These are phyloP conservation scores for Hypsizygus marmoreus DNA, from an alignment of 768 basidiomycete species.

Conservation along the genomic window DNA sequence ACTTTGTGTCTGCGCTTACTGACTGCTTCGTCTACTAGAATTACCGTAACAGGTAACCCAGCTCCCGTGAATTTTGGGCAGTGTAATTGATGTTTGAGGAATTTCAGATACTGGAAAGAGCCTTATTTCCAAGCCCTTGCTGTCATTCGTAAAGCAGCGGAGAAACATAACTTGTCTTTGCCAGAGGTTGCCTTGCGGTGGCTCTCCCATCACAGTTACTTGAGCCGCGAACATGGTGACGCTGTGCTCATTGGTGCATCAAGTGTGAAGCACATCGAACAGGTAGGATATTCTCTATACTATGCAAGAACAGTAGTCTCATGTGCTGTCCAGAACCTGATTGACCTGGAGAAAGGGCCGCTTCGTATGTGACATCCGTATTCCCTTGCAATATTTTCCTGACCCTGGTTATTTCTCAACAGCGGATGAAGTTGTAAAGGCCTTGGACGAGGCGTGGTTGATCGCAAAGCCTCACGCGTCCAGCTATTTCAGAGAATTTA, in stretches of 20 bases:
- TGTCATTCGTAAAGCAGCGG: constrained; percentile 17
- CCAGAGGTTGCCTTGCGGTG: constrained; percentile 49
- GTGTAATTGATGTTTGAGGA: constrained; percentile 3
- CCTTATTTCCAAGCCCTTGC: constrained; percentile 24
- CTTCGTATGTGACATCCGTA: constrained; percentile 13
- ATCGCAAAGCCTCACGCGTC: constrained; percentile 10
- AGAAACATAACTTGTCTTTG: constrained; percentile 37
- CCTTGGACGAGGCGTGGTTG: constrained; percentile 16
- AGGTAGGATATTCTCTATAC: constrained; percentile 13
- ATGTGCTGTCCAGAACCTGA: constrained; percentile 19
- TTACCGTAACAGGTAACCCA: constrained; percentile 42
- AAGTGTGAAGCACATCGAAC: constrained; percentile 41
- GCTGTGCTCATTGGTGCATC: constrained; percentile 49
- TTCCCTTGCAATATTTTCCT: not conserved
- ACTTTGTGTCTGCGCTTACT: not conserved
- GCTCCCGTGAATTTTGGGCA: too few relatives aligned
- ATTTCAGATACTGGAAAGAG: constrained; percentile 28
- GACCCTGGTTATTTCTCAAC: not conserved
- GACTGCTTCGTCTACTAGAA: constrained; percentile 20
- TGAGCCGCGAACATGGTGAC: constrained; percentile 33
- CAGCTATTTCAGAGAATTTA: constrained; percentile 1
- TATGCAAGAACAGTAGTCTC: not conserved
- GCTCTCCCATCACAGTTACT: constrained; percentile 45
- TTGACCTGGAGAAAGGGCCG: constrained; percentile 28
- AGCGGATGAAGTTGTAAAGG: constrained; percentile 17